Evolutionary conservation across 306 rosid species (phyloP).

Genomic region (Rubus parviflorus): DNA sequence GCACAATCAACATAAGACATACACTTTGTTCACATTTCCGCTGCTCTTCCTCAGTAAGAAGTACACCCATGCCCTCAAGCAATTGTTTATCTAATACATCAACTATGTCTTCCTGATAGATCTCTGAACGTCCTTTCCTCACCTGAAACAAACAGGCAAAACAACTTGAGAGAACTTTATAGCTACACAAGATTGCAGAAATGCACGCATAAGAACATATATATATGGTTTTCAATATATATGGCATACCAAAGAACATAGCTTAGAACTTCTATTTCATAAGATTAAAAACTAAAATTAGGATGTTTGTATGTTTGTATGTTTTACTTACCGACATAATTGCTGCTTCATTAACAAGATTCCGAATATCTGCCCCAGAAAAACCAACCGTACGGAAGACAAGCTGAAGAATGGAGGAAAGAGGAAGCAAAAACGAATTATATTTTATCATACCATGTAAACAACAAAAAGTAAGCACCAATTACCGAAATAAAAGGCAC

Average conservation of each 20-base stretch:
- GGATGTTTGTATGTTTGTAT: neutral
- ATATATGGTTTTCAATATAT: neutral
- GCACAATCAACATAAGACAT: constrained; percentile 26
- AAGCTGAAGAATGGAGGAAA: constrained; percentile 57
- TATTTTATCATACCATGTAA: constrained; percentile 4
- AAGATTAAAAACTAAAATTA: neutral
- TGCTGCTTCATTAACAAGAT: constrained; percentile 96
- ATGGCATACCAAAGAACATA: neutral
- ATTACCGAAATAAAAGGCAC: neutral
- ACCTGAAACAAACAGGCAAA: constrained; percentile 54
- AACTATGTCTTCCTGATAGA: constrained; percentile 69
- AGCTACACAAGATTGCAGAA: constrained; percentile 9
- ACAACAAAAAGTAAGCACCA: constrained; percentile 21
- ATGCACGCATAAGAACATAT: neutral
- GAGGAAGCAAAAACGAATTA: constrained; percentile 28
- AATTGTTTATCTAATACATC: constrained; percentile 96
- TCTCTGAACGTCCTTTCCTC: constrained; percentile 76
- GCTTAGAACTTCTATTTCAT: neutral
- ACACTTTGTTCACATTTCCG: constrained; percentile 86
- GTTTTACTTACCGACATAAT: constrained; percentile 84
- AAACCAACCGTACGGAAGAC: constrained; percentile 96
- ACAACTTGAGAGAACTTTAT: neutral
- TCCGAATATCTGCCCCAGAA: constrained; percentile 94
- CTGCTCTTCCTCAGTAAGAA: constrained; percentile 97
- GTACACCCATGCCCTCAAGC: constrained; percentile 99